Evolutionary conservation across 192 early-diverging fungal species (phyloP).

Genomic region (Chytriomyces hyalinus): DNA sequence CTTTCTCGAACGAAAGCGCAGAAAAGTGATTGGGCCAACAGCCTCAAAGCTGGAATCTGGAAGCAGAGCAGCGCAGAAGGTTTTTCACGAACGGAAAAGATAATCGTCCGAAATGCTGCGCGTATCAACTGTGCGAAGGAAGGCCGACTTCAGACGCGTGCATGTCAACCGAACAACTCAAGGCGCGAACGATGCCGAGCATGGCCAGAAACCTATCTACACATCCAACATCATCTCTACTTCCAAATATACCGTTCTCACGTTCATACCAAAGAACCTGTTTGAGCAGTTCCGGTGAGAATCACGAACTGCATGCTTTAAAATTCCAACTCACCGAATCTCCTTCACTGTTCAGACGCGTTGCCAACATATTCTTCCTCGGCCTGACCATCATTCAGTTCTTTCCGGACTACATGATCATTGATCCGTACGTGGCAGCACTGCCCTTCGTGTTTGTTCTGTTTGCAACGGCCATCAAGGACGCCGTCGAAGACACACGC

Average conservation of each 20-base stretch:
- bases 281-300: conserved; percentile 89
- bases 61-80: neutral
- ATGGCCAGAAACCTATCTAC: conserved; percentile 44
- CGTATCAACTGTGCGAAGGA: neutral
- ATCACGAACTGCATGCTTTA: conserved; percentile 18
- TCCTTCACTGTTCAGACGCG: conserved; percentile 33
- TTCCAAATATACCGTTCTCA: conserved; percentile 85
- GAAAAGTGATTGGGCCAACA: too few relatives aligned
- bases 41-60: too few relatives aligned
- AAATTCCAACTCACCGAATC: neutral
- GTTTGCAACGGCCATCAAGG: conserved; percentile 79
- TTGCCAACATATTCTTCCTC: conserved; percentile 83
- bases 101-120: neutral
- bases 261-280: conserved; percentile 89
- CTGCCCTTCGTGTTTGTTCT: conserved; percentile 84
- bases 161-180: conserved; percentile 26
- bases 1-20: neutral
- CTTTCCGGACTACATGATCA: conserved; percentile 79
- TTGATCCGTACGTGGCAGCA: conserved; percentile 79
- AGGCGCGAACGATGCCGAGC: neutral
- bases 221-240: conserved; percentile 83
- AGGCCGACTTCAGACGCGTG: neutral
- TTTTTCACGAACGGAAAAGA: neutral
- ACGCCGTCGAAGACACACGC: conserved; percentile 91
- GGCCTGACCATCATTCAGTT: conserved; percentile 80